Base-by-base conservation (phyloP, 2,329 filamentous ascomycete genomes). In the Exophiala bonariae region DNA sequence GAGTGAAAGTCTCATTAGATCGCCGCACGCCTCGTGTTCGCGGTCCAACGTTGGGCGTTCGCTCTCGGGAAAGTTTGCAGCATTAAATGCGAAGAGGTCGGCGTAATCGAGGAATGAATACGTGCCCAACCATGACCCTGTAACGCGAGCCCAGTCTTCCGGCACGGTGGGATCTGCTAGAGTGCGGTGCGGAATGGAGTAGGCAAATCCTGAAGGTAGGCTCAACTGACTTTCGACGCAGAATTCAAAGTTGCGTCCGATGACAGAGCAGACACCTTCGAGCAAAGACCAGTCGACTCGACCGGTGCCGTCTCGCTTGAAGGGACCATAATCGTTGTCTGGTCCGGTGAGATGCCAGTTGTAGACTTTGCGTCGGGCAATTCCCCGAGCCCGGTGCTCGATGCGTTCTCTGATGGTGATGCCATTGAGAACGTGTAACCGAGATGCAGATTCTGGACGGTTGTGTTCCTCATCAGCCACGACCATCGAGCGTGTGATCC, bases 361-460 rank as follows among this genome's bases (percentile, higher is more conserved):
- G 39, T 60, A 60, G 5, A 56, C 55, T 17, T 51, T 50, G 7
- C 52, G 47, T 11, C 58, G 44, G 16, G 55, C 56, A 17, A 41
- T 40, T 17, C 55, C 57, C 3, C 51, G 26, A 4, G 50, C 43
- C 26, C 40, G 47, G 28, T 52, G 35, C 18, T 52, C 51, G 23
- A 46, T 41, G 14, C 46, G 47, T 26, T 60, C 58, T 10, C 52
- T 39, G 11, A 32, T 38, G 2, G 58, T 57, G 13, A 58, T 36
- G 10, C 58, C 58, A 42, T 51, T 54, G 11, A 59, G 28, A n/a
- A 58, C 55, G 37, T 60, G 58, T 4, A 60, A 46, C 17, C 58
- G 39, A 13, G 48, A 42, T 4, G 50, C 57, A n/a, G 33, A 41
- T 22, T 55, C 51, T 9, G 57, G 52, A 6, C 52, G 43, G 14